Conservation (phyloP, 108 stramenopile genomes). For the Aureococcus anophagefferens region DNA sequence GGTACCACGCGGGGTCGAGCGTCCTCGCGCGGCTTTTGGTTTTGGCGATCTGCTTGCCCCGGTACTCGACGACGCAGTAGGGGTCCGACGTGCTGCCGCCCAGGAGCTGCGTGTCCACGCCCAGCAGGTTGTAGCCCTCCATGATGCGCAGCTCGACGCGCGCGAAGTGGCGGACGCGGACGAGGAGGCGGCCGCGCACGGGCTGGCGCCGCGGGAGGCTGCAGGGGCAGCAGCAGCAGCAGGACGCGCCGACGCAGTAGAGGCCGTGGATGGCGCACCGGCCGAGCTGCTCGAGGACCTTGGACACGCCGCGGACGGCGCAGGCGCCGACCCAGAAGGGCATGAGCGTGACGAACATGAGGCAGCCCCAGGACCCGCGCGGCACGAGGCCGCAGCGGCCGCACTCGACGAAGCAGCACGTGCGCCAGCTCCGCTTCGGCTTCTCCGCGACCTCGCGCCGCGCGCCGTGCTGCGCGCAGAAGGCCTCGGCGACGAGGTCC, state of each 20-base stretch:
- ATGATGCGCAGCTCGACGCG: not conserved
- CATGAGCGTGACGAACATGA: not conserved
- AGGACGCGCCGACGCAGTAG: no score
- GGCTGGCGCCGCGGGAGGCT: not conserved
- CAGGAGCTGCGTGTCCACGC: not conserved
- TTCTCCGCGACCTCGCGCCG: not conserved
- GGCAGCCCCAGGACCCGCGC: no score
- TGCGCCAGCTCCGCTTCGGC: no score
- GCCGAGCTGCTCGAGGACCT: not conserved
- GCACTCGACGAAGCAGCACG: not conserved
- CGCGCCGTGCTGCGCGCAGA: not conserved
- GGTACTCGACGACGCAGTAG: slow-evolving; percentile 9
- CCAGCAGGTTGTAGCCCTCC: not conserved
- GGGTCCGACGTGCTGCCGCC: slow-evolving; percentile 2
- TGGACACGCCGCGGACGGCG: not conserved
- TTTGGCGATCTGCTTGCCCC: slow-evolving; percentile 2
- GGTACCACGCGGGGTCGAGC: slow-evolving; percentile 11
- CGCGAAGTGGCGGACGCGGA: not conserved
- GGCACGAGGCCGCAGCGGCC: not conserved
- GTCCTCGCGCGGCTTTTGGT: slow-evolving; percentile 7
- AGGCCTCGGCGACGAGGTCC: not conserved
- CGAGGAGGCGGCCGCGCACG: not conserved
- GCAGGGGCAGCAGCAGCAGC: not conserved
- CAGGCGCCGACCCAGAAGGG: not conserved
- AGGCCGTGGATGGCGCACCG: not conserved